Evolutionary conservation across 768 basidiomycete genomes (phyloP).

Genomic region (Mycena leptocephala): DNA sequence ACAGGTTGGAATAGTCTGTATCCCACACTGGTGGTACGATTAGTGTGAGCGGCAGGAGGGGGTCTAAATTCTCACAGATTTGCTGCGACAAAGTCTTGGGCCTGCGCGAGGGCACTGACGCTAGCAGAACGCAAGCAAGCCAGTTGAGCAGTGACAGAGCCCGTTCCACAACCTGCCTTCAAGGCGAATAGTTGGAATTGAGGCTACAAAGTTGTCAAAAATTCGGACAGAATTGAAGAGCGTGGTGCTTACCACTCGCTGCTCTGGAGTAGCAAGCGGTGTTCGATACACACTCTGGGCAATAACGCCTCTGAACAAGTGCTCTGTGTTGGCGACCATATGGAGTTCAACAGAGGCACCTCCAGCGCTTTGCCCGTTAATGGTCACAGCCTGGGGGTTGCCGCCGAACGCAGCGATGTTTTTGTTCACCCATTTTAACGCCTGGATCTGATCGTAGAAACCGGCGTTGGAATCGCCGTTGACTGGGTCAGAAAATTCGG

Average conservation of each 20-base stretch:
- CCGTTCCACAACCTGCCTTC: constrained; percentile 65
- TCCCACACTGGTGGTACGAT: constrained; percentile 37
- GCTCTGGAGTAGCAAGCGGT: constrained; percentile 65
- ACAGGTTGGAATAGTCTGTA: constrained; percentile 71
- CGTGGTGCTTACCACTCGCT: constrained; percentile 62
- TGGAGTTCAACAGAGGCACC: constrained; percentile 73
- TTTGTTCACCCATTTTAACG: constrained; percentile 75
- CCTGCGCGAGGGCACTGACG: constrained; percentile 66
- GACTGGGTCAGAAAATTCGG: constrained; percentile 58
- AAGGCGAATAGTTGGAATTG: constrained; percentile 68
- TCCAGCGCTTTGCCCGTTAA: constrained; percentile 76
- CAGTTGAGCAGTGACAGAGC: constrained; percentile 53
- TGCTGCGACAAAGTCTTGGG: constrained; percentile 59
- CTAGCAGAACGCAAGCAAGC: constrained; percentile 66
- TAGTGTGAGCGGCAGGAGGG: too few relatives aligned
- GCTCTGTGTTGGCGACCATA: constrained; percentile 60
- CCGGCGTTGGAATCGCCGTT: constrained; percentile 70
- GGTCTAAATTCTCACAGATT: not conserved
- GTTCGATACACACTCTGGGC: constrained; percentile 74
- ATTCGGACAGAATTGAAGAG: not conserved
- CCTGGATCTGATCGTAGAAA: constrained; percentile 74
- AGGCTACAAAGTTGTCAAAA: constrained; percentile 50
- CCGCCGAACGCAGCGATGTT: constrained; percentile 79
- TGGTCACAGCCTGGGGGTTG: constrained; percentile 67
- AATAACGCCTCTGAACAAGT: constrained; percentile 70